A percentile compares a stretch with the other conserved stretches of the same genome.
Conservation (phyloP, 2,329 filamentous ascomycete species). For the Botrytis fabae region DNA sequence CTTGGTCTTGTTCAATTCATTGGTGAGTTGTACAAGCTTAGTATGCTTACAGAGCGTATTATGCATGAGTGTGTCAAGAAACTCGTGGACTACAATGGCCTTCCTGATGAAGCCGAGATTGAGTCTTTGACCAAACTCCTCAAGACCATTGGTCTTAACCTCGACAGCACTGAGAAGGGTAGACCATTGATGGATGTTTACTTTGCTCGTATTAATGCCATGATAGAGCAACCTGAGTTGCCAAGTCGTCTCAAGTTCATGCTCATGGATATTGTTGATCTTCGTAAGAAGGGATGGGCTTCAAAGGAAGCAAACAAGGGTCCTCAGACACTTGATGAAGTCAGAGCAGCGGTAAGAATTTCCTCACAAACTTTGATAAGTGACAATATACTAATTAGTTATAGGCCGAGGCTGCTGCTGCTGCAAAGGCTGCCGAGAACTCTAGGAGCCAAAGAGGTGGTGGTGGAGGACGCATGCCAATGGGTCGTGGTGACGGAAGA, state of each 20-base stretch:
- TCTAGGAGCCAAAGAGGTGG: constrained; percentile 61
- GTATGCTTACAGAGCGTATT: constrained; percentile 97
- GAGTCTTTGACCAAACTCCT: constrained; percentile 94
- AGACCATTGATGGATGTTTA: constrained; percentile 87
- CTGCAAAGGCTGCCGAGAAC: constrained; percentile 77
- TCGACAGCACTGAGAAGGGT: constrained; percentile 82
- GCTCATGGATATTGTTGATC: constrained; percentile 90
- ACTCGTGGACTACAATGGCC: constrained; percentile 89
- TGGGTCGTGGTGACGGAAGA: constrained; percentile 84
- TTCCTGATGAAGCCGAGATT: constrained; percentile 93
- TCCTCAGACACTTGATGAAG: constrained; percentile 92
- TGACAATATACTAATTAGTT: constrained; percentile 34
- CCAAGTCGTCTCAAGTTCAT: constrained; percentile 92
- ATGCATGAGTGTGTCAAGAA: constrained; percentile 99
- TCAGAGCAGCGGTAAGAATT: constrained; percentile 70
- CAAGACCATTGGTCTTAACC: constrained; percentile 83
- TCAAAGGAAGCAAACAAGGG: constrained; percentile 92
- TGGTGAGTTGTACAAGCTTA: constrained; percentile 96
- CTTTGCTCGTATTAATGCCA: constrained; percentile 82
- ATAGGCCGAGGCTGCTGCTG: constrained; percentile 70
- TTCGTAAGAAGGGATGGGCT: constrained; percentile 74
- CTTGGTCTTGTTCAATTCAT: constrained; percentile 99
- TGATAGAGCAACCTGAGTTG: constrained; percentile 77
- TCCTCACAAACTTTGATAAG: neutral
- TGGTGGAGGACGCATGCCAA: constrained; percentile 65